Base-by-base conservation (phyloP, 805 yeast genomes). In the Metschnikowia cerradonensis region DNA sequence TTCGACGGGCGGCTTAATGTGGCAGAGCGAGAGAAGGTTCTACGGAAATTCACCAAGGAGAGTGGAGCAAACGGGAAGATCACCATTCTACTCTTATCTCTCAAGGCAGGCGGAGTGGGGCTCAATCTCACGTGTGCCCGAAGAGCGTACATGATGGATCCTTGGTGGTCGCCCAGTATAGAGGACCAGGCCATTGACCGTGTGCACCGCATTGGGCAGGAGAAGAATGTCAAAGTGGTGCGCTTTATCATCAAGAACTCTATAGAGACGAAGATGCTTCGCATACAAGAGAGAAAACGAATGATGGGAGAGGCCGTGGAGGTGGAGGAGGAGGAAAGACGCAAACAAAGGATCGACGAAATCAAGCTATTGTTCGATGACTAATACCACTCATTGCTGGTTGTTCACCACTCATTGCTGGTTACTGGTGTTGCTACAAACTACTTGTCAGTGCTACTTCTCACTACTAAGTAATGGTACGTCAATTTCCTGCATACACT, bases 51-150 rank as follows among this genome's bases (percentile, higher is more conserved):
- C 62, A 63, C 69, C 20, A 58, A 61, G 48, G 51, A 57, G 4
- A 57, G 66, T 36, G 69, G 69, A 42, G 62, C 68, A 2, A 57
- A 66, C 57, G 59, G 52, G 17, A 55, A 61, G 33, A 57, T 72
- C 10, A 75, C 78, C 3, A 77, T 91, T 1, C 64, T 91, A 10
- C 69, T 91, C 20, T 64, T 91, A 17, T 86, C 96, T 6, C 69
- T 90, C 54, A 91, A 90, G 65, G 96, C 97, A 0, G 97, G 97
- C 22, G 97, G 97, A 6, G 96, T 90, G 11, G 97, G 97, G 0
- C 73, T 91, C 54, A 91, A 91, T 62, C 71, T 91, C 53, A 91
- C 96, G 0, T 81, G 84, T 46, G 96, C 97, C 0, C 85, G 88
- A 0, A 77, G 80, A 34, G 97, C 95, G 2, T 90, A 83, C 59